Base-by-base conservation (phyloP, 2,329 filamentous ascomycete genomes). In the Leptographium lundbergii region DNA sequence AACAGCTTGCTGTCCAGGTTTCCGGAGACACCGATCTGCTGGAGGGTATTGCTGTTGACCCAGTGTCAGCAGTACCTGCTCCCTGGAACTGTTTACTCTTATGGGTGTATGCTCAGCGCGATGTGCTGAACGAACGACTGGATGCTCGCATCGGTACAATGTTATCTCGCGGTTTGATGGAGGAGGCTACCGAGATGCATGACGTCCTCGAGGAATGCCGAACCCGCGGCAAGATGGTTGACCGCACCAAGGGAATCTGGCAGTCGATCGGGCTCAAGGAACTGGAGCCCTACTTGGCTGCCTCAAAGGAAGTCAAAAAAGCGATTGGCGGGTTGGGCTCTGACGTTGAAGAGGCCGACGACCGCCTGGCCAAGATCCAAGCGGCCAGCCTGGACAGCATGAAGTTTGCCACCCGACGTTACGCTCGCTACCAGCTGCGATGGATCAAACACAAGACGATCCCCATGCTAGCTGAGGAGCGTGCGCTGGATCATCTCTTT, bases 251-350 rank as follows among this genome's bases (percentile, higher is more conserved):
- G 57, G 95, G 94, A 0, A 95, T 99, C 51, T 99, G 92, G 91
- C 88, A 95, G 57, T 94, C 91, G 1, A 99, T 99, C 62, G 94
- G 94, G 1, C 96, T 91, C 72, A 96, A 95, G 69, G 90, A 99
- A 68, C 87, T 97, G 68, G 80, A 88, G 60, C 78, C 82, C 0
- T 96, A 91, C 67, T 73, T 91, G 27, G 50, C 34, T 24, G 63
- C 63, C 6, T 27, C 58, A 11, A 32, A 54, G 7, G 50, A 54
- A 25, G 51, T 50, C 6, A 34, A 36, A 6, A 24, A 25, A 4
- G 36, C 13, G 17, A 17, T 9, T 50, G 22, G 3, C 24, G 55
- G 13, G 36, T 17, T 14, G 9, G 25, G 4, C 27, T 10, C 14
- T 5, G 22, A 11, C 5, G 9, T 19, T 17, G 55, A 54, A 17